Evolutionary conservation across 2,329 filamentous ascomycete species (phyloP), one percentile per base, ranked within the genome.

Genomic region (Fusarium verrucosum): DNA sequence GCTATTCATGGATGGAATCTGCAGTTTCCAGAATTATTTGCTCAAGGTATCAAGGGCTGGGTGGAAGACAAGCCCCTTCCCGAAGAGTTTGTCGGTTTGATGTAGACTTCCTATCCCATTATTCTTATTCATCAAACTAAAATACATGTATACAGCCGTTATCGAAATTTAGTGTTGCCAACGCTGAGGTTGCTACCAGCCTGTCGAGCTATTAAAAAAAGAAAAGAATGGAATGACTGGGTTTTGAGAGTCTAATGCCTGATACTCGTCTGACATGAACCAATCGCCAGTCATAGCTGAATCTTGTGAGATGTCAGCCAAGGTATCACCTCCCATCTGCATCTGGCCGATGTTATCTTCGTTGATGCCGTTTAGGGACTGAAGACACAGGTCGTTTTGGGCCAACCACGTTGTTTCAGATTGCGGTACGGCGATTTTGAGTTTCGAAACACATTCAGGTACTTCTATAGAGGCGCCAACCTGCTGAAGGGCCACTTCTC

Each of bases 21-120:
- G 40, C 79, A 81, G 38, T 66, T 76, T 25, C 79, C 79, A 0
- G 66, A 74, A 32, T 41, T 80, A 3, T 81, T 81, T 59, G 77
- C 78, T 0, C 59, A 69, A 17, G 75, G 74, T 0, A 68, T 80
- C 7, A 70, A 62, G 51, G 75, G 76, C 9, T 81, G 79, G 78
- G 57, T 77, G 4, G 66, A 74, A 19, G 62, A 59, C 4, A 45
- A 49, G 4, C 46, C 53, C 25, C 35, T 79, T 35, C 75, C 77
- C 2, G 45, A 51, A 3, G 70, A 49, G 8, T 66, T 73, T 42
- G 59, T 71, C 10, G 23, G 32, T 26, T 22, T 60, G 2, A 4
- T 60, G 0, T 22, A 26, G 13, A 7, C 6, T 0, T 14, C 1
- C 11, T 8, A 1, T 22, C n/a, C n/a, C n/a, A n/a, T n/a, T n/a